Conservation (phyloP, 2,329 filamentous ascomycete species). For the Sporothrix humicola region DNA sequence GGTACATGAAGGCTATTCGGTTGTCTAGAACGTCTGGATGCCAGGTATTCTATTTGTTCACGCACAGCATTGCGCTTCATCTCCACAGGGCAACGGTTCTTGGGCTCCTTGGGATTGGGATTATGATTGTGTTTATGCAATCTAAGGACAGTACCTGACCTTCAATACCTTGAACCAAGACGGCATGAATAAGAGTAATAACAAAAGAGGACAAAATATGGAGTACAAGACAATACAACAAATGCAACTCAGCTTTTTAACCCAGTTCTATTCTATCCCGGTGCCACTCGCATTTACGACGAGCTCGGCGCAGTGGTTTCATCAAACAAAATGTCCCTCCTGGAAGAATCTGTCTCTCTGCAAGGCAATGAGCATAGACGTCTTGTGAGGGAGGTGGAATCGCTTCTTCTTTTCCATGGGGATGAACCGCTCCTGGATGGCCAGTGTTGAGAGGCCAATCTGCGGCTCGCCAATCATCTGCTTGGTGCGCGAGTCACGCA, state of each 20-base stretch:
- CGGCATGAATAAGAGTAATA: too few relatives aligned
- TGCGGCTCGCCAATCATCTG: constrained; percentile 72
- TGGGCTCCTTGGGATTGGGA: too few relatives aligned
- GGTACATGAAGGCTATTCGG: too few relatives aligned
- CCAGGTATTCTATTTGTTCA: too few relatives aligned
- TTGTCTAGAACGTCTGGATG: too few relatives aligned
- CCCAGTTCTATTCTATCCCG: background rate
- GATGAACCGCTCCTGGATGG: constrained; percentile 76
- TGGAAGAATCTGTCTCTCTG: constrained; percentile 73
- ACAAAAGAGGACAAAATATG: too few relatives aligned
- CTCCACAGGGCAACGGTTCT: too few relatives aligned
- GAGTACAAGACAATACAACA: too few relatives aligned
- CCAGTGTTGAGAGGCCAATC: constrained; percentile 69
- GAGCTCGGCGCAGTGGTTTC: too few relatives aligned
- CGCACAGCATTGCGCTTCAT: too few relatives aligned
- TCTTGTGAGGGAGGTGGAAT: constrained; percentile 74
- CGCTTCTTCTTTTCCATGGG: constrained; percentile 75
- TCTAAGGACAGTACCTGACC: background rate
- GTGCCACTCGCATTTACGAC: background rate
- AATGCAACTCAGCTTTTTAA: background rate
- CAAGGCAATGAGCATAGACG: constrained; percentile 69
- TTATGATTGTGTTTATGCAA: background rate
- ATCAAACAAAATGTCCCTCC: constrained; percentile 33
- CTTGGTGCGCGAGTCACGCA: constrained; percentile 64
- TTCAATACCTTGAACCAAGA: too few relatives aligned